Evolutionary conservation across 1,284 basidiomycete genomes (phyloP), one percentile per base, ranked within the genome.

Genomic region (Cerrena zonata): DNA sequence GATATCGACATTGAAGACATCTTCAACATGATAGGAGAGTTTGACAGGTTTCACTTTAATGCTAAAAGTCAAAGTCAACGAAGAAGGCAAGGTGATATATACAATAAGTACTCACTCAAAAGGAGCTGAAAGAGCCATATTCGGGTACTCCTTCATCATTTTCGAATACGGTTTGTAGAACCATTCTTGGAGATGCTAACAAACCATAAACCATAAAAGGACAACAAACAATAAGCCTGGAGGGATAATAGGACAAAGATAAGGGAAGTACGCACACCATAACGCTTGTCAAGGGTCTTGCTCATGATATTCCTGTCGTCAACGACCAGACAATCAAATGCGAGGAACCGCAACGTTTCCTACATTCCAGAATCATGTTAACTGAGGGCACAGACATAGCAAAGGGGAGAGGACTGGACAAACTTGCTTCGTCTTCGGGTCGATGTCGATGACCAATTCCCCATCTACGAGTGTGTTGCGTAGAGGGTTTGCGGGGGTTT

Each of bases 241-340:
- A 48, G 15, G 45, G 15, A 26, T 18, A 40, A 43, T 38, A 53
- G 37, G 36, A 10, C 10, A 18, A 4, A 12, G 27, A 51, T 11
- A 23, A 40, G 23, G 5, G 34, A 5, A 13, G 21, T n/a, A 74
- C 84, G 58, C 63, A 95, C 94, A 26, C 93, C 91, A 67, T 95
- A 98, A 54, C 96, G 86, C 61, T 89, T 94, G 55, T 87, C 80
- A 34, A 99, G 73, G 2, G 89, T 73, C 56, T 84, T 82, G 15
- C 76, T 69, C 88, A 96, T 95, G 55, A 99, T 80, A 61, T 92
- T 93, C 63, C 89, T 82, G 40, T 85, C 82, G 60, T 94, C 82
- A 21, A 91, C 80, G 5, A 96, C 91, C 23, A 99, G 77, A 63
- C 91, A 93, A 66, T 99, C 96, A 61, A 99, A 99, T 0, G 88